Conservation (phyloP, 1,139 yeast species). For the Hansenula lynferdii region DNA sequence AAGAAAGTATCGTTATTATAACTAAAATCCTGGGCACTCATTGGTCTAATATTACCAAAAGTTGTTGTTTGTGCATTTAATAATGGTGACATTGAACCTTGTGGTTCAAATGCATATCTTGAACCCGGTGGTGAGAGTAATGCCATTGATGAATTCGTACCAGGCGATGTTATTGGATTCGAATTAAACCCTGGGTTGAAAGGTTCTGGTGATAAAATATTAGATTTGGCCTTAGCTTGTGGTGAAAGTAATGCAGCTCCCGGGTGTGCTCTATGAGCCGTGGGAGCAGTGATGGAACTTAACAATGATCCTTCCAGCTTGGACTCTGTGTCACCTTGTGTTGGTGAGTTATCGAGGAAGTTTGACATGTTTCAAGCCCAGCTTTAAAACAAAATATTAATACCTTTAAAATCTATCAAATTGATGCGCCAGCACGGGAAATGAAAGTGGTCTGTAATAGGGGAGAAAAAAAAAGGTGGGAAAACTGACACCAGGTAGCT, state of each 20-base stretch:
- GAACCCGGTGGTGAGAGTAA: conserved; percentile 33
- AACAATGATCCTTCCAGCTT: background rate
- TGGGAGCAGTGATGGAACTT: conserved; percentile 3
- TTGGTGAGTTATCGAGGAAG: background rate
- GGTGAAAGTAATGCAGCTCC: conserved; percentile 33
- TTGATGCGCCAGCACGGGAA: too few species aligned
- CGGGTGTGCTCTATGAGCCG: conserved; percentile 25
- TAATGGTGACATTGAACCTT: conserved; percentile 18
- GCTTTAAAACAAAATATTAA: too few species aligned
- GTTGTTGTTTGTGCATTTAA: conserved; percentile 13
- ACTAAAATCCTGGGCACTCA: conserved; percentile 23
- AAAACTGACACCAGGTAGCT: too few species aligned
- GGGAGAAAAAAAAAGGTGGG: too few species aligned
- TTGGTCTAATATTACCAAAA: conserved; percentile 22
- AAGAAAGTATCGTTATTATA: conserved; percentile 4
- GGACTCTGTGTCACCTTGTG: background rate
- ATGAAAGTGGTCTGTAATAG: too few species aligned
- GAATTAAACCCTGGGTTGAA: conserved; percentile 33
- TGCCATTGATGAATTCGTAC: conserved; percentile 36
- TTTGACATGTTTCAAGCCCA: conserved; percentile 1
- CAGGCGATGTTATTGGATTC: conserved; percentile 23
- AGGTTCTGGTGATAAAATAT: conserved; percentile 14
- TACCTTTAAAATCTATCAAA: too few species aligned
- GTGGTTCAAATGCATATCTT: conserved; percentile 32
- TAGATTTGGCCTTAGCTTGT: conserved; percentile 13